Percentiles rank a stretch among this genome's conserved stretches.
phyloP scores from a whole-genome alignment of 306 rosid genomes.

The Coriaria nepalensis region DNA sequence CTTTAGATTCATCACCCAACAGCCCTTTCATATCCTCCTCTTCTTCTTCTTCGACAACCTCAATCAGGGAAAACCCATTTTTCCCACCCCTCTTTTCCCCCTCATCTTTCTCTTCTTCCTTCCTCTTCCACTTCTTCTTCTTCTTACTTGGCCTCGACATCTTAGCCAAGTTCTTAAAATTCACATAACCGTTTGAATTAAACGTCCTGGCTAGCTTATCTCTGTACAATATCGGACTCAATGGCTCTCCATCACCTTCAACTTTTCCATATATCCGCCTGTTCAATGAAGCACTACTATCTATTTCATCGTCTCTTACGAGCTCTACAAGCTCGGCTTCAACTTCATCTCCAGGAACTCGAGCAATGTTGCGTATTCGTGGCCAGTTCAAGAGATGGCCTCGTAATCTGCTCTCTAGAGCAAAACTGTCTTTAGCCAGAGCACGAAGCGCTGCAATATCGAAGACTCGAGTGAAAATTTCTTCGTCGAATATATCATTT shows the following conservation, averaged over 20 bases:
- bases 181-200: constrained; percentile 55
- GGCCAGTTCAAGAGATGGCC: constrained; percentile 98
- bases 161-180: constrained; percentile 63
- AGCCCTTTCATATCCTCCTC: constrained; percentile 45
- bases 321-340: constrained; percentile 27
- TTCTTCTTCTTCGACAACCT: constrained; percentile 59
- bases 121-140: constrained; percentile 19
- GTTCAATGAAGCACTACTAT: constrained; percentile 25
- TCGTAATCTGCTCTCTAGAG: constrained; percentile 64
- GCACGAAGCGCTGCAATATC: constrained; percentile 68
- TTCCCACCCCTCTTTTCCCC: constrained; percentile 21
- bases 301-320: constrained; percentile 18
- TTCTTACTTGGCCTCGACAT: constrained; percentile 70
- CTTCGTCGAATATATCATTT: constrained; percentile 23
- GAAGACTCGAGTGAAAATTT: constrained; percentile 51
- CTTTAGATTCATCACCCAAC: constrained; percentile 45
- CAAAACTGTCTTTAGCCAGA: constrained; percentile 53
- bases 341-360: constrained; percentile 76
- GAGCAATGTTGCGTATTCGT: constrained; percentile 71
- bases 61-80: constrained; percentile 31
- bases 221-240: constrained; percentile 62
- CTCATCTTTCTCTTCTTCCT: constrained; percentile 14
- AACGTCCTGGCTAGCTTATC: constrained; percentile 59
- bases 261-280: constrained; percentile 52
- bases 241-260: constrained; percentile 40